Evolutionary conservation across 2,329 filamentous ascomycete genomes (phyloP).

Genomic region (Penicillium sp.): DNA sequence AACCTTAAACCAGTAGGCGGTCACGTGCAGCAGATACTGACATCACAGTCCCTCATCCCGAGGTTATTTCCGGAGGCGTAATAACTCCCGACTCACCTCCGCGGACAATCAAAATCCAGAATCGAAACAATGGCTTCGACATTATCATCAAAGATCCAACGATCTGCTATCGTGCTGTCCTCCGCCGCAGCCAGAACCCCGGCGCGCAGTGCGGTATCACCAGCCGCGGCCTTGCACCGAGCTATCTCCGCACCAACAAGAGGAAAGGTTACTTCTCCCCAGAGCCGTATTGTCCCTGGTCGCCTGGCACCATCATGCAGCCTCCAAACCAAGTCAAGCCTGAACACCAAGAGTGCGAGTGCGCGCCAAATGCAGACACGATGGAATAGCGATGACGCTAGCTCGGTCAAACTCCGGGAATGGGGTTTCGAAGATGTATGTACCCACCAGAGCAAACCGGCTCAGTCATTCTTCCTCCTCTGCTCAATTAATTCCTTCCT

Average conservation of each 20-base stretch:
- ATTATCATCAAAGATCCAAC: conserved; percentile 15
- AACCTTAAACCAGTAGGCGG: conserved; percentile 15
- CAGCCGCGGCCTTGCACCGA: conserved; percentile 11
- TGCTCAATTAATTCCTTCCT: not conserved
- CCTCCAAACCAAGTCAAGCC: not conserved
- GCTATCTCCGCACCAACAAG: conserved; percentile 17
- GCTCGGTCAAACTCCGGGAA: conserved; percentile 18
- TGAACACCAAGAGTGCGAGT: not conserved
- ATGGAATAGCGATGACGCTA: conserved; percentile 21
- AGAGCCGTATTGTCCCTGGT: not conserved
- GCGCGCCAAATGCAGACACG: conserved; percentile 17
- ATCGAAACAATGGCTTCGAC: conserved; percentile 16
- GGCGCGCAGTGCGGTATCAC: conserved; percentile 3
- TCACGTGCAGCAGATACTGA: conserved; percentile 20
- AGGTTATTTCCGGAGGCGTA: not conserved
- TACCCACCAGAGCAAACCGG: not conserved
- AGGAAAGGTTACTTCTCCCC: conserved; percentile 7
- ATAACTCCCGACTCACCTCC: not conserved
- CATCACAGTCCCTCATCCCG: conserved; percentile 17
- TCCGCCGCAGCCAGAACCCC: conserved; percentile 6
- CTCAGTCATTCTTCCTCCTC: not conserved
- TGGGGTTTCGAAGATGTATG: conserved; percentile 42
- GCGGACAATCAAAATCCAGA: not conserved
- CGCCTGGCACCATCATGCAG: not conserved
- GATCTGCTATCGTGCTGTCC: conserved; percentile 7